Base-by-base conservation (phyloP, 805 yeast genomes). In the Sungouiozyma intestinalis region DNA sequence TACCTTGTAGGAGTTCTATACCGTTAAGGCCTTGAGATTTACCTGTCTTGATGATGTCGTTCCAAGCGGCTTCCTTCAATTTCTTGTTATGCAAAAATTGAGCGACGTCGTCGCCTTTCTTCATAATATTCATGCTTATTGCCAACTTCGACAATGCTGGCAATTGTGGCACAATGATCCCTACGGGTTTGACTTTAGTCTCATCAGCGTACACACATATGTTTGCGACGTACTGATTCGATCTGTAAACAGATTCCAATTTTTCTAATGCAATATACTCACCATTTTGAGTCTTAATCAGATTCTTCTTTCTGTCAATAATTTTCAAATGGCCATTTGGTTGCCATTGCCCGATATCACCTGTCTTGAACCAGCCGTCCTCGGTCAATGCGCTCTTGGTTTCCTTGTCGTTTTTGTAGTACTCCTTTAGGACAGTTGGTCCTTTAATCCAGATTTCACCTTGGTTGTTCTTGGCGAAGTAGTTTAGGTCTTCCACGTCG, bases 191-290 rank as follows among this genome's bases (percentile, higher is more conserved):
- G 47, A 85, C 88, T 63, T 83, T 82, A 50, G 69, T 68, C 54
- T 76, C 78, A 65, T 92, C 97, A 40, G 97, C 97, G 61, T 88
- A 92, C 50, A 87, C 88, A 67, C 97, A 90, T 48, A 90, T 70
- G 68, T 92, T 90, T 42, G 69, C 66, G 32, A 90, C 94, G 49
- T 72, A 71, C 35, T 76, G 66, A 64, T 83, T 82, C 20, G 96
- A 81, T 66, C 97, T 77, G 70, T 92, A 92, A 40, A 84, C 71
- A 9, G 95, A 76, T 68, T 92, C 98, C 51, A 92, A 70, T 66
- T 88, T 88, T 68, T 92, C 98, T 57, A 92, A 74, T 3, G 98
- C 98, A 63, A 92, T 85, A 65, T 92, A 92, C 69, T 92, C 98
- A 67, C 98, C 98, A 61, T 92, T 90, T 57, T 76, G 72, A 16